phyloP scores from a whole-genome alignment of 495 filamentous ascomycete genomes.

The Penicillium canariense region DNA sequence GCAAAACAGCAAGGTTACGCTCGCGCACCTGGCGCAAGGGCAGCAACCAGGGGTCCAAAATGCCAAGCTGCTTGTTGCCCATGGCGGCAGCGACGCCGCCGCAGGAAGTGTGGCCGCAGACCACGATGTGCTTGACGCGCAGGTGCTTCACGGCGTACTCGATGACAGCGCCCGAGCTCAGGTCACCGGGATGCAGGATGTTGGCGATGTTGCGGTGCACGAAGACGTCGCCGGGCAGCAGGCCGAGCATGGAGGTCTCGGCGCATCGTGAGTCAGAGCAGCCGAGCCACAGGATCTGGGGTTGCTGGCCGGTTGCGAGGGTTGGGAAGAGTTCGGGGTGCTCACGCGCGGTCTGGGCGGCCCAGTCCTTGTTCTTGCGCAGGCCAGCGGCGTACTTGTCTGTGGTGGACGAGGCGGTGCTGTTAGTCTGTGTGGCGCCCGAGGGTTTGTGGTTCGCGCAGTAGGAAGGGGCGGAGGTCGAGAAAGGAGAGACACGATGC shows the following conservation, averaged over 20 bases:
- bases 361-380: conserved; percentile 66
- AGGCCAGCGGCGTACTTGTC: conserved; percentile 36
- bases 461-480: conserved; percentile 22
- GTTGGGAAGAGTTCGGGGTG: conserved; percentile 72
- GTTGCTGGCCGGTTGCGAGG: conserved; percentile 66
- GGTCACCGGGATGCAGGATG: conserved; percentile 72
- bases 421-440: conserved; percentile 17
- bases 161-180: conserved; percentile 75
- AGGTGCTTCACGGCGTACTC: conserved; percentile 75
- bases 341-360: conserved; percentile 58
- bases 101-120: conserved; percentile 82
- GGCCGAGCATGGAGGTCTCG: conserved; percentile 77
- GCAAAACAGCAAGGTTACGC: conserved; percentile 35
- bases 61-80: conserved; percentile 63
- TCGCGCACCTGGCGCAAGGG: conserved; percentile 67
- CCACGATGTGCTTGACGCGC: conserved; percentile 76
- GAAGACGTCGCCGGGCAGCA: conserved; percentile 86
- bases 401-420: conserved; percentile 10
- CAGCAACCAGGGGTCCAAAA: conserved; percentile 80
- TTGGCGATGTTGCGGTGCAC: conserved; percentile 96
- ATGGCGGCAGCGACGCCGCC: conserved; percentile 74
- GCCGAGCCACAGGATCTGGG: conserved; percentile 85
- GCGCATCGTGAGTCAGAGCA: conserved; percentile 89
- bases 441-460: conserved; percentile 15
- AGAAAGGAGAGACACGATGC: conserved; percentile 14